phyloP scores from a whole-genome alignment of 2,329 filamentous ascomycete species.

The Phyllosticta ampelicida region DNA sequence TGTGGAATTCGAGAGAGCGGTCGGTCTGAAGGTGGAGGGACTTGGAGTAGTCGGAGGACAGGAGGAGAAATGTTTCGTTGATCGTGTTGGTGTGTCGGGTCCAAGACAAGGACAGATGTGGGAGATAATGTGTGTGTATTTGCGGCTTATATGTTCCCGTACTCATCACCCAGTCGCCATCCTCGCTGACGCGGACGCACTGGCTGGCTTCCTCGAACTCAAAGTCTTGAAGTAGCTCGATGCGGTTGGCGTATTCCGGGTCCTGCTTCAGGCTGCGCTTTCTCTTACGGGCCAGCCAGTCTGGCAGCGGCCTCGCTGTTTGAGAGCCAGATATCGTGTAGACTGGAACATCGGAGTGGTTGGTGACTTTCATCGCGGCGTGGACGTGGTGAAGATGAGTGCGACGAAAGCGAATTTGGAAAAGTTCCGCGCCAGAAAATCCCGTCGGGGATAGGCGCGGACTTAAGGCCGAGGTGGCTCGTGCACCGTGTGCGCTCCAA shows the following conservation, averaged over 20 bases:
- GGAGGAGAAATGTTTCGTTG: slow-evolving; percentile 81
- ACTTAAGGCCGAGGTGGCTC: slow-evolving; percentile 4
- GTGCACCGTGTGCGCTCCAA: background rate
- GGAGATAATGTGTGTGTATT: slow-evolving; percentile 91
- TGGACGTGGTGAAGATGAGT: slow-evolving; percentile 9
- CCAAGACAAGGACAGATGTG: slow-evolving; percentile 87
- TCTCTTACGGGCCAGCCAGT: slow-evolving; percentile 85
- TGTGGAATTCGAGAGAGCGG: slow-evolving; percentile 86
- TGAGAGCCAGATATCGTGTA: slow-evolving; percentile 93
- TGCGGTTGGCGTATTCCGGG: slow-evolving; percentile 80
- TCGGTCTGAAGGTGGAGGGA: slow-evolving; percentile 89
- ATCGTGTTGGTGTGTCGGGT: slow-evolving; percentile 77
- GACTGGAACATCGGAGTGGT: slow-evolving; percentile 72
- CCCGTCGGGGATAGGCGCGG: slow-evolving; percentile 1
- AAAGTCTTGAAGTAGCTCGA: slow-evolving; percentile 94
- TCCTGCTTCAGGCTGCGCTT: slow-evolving; percentile 91
- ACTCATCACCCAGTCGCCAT: slow-evolving; percentile 96
- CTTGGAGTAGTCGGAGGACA: slow-evolving; percentile 73
- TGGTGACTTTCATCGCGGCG: slow-evolving; percentile 64
- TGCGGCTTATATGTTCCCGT: slow-evolving; percentile 74
- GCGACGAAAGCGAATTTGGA: background rate
- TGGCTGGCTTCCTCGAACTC: slow-evolving; percentile 93
- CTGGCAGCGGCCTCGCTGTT: slow-evolving; percentile 76
- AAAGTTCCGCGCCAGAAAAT: slow-evolving; percentile 3
- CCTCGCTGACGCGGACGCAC: slow-evolving; percentile 81